A percentile compares a stretch with the other conserved stretches of the same genome.
phyloP scores from a whole-genome alignment of 768 basidiomycete species.

The Aureoboletus auriporus region DNA sequence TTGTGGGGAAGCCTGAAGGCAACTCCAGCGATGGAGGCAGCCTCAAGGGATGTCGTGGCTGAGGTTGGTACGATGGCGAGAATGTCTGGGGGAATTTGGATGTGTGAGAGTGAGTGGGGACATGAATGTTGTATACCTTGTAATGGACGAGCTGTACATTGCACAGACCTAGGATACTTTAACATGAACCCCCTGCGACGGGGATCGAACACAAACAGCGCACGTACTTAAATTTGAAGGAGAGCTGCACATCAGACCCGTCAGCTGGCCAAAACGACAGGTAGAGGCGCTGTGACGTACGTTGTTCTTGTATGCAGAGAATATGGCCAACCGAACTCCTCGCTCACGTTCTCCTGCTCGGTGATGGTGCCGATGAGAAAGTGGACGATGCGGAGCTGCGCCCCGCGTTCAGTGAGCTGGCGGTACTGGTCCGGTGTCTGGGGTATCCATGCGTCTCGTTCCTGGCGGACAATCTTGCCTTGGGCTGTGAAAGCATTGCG shows the following conservation, averaged over 20 bases:
- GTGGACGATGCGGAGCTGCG: slow-evolving; percentile 46
- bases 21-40: slow-evolving; percentile 67
- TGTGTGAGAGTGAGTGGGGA: no score
- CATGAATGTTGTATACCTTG: no score
- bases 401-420: slow-evolving; percentile 34
- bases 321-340: slow-evolving; percentile 50
- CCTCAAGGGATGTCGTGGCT: slow-evolving; percentile 81
- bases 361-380: slow-evolving; percentile 33
- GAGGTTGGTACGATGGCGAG: slow-evolving; percentile 33
- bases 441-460: slow-evolving; percentile 31
- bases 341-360: slow-evolving; percentile 44
- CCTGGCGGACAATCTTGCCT: no score
- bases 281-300: slow-evolving; percentile 28
- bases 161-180: no score
- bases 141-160: no score
- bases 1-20: slow-evolving; percentile 51
- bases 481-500: no score
- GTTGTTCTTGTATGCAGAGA: slow-evolving; percentile 36
- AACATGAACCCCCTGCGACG: slow-evolving; percentile 12
- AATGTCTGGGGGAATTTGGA: not conserved
- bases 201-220: slow-evolving; percentile 19
- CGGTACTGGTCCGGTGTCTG: slow-evolving; percentile 25
- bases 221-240: slow-evolving; percentile 22
- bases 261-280: not conserved
- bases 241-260: slow-evolving; percentile 1